Evolutionary conservation across 139 green algal species (phyloP).

Genomic region (Medakamo hakoo): DNA sequence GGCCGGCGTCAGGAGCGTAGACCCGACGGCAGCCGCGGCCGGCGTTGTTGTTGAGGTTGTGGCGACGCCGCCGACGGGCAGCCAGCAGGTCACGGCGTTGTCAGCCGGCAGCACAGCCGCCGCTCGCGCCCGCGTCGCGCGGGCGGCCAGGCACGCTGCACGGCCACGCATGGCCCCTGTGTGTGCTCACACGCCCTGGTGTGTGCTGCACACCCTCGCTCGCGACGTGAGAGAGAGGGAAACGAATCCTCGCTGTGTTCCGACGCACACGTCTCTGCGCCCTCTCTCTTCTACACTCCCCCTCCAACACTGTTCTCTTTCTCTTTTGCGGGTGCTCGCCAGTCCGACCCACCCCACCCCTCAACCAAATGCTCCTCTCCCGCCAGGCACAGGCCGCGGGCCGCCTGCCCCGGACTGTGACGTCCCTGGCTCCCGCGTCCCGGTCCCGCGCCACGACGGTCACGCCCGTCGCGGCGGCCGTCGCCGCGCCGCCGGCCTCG

Average conservation of each 20-base stretch:
- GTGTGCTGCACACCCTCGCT: too few species aligned
- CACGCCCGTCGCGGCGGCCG: conserved; percentile 24
- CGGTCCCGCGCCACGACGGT: too few species aligned
- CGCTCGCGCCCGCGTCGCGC: conserved; percentile 6
- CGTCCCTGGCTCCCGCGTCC: neutral
- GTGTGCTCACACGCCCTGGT: too few species aligned
- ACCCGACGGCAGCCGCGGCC: conserved; percentile 1
- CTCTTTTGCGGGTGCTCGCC: too few species aligned
- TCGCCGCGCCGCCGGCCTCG: conserved; percentile 25
- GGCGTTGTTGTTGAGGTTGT: conserved; percentile 17
- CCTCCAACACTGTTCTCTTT: too few species aligned
- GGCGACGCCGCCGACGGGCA: conserved; percentile 8
- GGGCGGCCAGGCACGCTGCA: too few species aligned
- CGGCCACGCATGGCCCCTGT: too few species aligned
- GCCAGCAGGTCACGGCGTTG: conserved; percentile 18
- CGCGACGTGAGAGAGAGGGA: too few species aligned
- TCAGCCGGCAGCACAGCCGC: neutral
- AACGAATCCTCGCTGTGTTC: too few species aligned
- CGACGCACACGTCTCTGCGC: too few species aligned
- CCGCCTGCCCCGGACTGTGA: conserved; percentile 8
- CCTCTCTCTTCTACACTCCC: too few species aligned
- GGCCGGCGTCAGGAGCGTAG: conserved; percentile 4
- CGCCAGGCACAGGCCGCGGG: neutral
- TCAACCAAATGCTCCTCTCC: neutral
- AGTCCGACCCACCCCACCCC: neutral